These are phyloP conservation scores for Sisymbrium altissimum DNA, from an alignment of 345 rosid genomes.

Conservation along the genomic window DNA sequence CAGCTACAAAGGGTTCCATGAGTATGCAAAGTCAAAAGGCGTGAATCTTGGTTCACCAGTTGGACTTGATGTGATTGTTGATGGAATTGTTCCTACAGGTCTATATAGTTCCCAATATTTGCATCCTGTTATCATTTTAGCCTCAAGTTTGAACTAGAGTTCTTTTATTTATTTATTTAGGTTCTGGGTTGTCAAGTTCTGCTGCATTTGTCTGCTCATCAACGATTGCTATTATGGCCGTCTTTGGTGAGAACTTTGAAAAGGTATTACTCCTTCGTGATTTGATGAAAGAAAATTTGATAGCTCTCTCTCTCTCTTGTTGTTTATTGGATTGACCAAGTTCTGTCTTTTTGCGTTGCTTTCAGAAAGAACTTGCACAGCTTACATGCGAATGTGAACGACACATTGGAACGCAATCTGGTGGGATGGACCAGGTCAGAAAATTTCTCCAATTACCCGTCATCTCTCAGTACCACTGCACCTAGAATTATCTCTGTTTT, in stretches of 20 bases:
- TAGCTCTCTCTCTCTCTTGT: not conserved
- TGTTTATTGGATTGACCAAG: not conserved
- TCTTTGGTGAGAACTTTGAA: constrained; percentile 54
- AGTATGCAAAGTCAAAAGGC: constrained; percentile 70
- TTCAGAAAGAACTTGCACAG: constrained; percentile 96
- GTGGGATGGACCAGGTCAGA: constrained; percentile 98
- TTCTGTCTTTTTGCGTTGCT: not conserved
- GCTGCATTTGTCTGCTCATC: constrained; percentile 96
- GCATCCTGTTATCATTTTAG: not conserved
- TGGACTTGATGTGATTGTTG: constrained; percentile 86
- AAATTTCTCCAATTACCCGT: not conserved
- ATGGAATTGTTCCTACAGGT: constrained; percentile 98
- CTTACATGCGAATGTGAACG: constrained; percentile 92
- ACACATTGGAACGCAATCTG: constrained; percentile 96
- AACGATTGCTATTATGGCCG: constrained; percentile 94
- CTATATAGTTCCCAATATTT: constrained; percentile 12
- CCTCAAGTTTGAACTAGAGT: not conserved
- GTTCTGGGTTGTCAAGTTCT: constrained; percentile 95
- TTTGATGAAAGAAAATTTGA: not conserved
- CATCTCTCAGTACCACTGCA: not conserved
- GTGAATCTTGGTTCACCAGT: constrained; percentile 60
- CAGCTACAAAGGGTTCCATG: constrained; percentile 88
- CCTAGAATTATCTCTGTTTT: not conserved
- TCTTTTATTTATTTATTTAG: constrained; percentile 30
- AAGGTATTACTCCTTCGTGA: constrained; percentile 48